Percentiles rank a stretch among this genome's conserved stretches.
These are phyloP conservation scores for Corynascus novoguineensis DNA, from an alignment of 495 filamentous ascomycete species.

Conservation along the genomic window DNA sequence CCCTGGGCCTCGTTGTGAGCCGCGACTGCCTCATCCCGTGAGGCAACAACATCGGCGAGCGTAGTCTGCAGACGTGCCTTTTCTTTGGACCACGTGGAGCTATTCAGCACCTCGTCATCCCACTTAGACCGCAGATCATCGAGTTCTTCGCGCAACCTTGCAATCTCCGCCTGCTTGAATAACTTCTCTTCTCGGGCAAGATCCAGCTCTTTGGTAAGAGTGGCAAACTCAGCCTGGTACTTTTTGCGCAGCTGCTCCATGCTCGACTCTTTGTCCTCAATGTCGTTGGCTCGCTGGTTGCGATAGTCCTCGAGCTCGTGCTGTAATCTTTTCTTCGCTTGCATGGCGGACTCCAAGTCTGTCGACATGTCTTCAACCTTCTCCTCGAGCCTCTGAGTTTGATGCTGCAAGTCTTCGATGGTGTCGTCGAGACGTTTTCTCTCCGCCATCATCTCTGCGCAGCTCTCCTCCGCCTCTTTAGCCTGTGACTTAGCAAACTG, in stretches of 20 bases:
- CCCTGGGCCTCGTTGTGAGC: slow-evolving; percentile 94
- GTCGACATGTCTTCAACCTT: slow-evolving; percentile 87
- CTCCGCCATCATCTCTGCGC: slow-evolving; percentile 84
- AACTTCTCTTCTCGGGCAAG: slow-evolving; percentile 81
- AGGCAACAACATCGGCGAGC: slow-evolving; percentile 80
- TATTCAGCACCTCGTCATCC: slow-evolving; percentile 98
- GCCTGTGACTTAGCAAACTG: slow-evolving; percentile 88
- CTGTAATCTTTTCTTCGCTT: slow-evolving; percentile 91
- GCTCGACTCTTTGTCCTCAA: slow-evolving; percentile 92
- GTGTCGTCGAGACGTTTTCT: slow-evolving; percentile 82
- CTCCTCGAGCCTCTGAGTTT: slow-evolving; percentile 84
- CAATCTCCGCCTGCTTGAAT: slow-evolving; percentile 57
- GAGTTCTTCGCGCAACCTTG: slow-evolving; percentile 82
- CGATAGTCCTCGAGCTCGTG: slow-evolving; percentile 98
- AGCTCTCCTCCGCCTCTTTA: slow-evolving; percentile 85
- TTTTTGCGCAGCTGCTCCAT: slow-evolving; percentile 98
- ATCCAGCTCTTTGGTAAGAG: slow-evolving; percentile 84
- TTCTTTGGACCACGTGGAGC: slow-evolving; percentile 97
- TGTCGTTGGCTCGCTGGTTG: slow-evolving; percentile 87
- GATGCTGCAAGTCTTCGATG: slow-evolving; percentile 85
- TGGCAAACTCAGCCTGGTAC: slow-evolving; percentile 89
- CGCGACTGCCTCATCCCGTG: slow-evolving; percentile 83
- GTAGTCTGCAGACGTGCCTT: slow-evolving; percentile 88
- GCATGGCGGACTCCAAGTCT: slow-evolving; percentile 77
- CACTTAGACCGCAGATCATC: slow-evolving; percentile 94